Evolutionary conservation across 371 early-diverging fungal genomes (phyloP).

Genomic region (Apophysomyces variabilis): DNA sequence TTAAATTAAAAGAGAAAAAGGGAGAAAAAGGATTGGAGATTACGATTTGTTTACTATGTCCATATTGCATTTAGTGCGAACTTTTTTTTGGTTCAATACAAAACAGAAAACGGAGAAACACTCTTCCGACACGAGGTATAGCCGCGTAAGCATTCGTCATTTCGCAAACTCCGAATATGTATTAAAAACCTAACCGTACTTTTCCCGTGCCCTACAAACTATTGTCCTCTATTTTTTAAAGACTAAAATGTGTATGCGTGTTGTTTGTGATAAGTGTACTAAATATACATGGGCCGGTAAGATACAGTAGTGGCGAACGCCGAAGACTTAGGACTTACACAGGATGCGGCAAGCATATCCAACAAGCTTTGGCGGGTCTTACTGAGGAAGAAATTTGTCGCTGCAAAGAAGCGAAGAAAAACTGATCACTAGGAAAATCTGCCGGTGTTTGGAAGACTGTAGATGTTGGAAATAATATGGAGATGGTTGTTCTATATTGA

Average conservation of each 20-base stretch:
- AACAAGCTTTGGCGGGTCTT: conserved; percentile 36
- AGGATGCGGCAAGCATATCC: conserved; percentile 37
- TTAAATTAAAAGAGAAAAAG: neutral
- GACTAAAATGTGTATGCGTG: conserved; percentile 29
- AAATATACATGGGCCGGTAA: conserved; percentile 39
- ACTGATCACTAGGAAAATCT: neutral
- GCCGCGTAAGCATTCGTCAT: conserved; percentile 23
- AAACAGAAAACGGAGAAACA: neutral
- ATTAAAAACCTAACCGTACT: neutral
- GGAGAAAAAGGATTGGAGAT: neutral
- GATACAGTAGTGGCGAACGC: neutral
- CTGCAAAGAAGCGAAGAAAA: conserved; percentile 14
- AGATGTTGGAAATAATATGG: neutral
- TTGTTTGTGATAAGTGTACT: conserved; percentile 26
- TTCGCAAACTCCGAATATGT: conserved; percentile 16
- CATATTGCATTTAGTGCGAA: too few species aligned
- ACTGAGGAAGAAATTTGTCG: conserved; percentile 30
- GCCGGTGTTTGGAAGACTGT: neutral
- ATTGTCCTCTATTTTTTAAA: too few species aligned
- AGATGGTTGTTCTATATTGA: too few species aligned
- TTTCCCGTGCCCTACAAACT: too few species aligned
- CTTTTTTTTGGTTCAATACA: neutral
- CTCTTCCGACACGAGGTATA: conserved; percentile 3
- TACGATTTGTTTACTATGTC: too few species aligned
- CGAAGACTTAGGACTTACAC: neutral